phyloP scores from a whole-genome alignment of 306 rosid genomes.

The Leucaena leucocephala region DNA sequence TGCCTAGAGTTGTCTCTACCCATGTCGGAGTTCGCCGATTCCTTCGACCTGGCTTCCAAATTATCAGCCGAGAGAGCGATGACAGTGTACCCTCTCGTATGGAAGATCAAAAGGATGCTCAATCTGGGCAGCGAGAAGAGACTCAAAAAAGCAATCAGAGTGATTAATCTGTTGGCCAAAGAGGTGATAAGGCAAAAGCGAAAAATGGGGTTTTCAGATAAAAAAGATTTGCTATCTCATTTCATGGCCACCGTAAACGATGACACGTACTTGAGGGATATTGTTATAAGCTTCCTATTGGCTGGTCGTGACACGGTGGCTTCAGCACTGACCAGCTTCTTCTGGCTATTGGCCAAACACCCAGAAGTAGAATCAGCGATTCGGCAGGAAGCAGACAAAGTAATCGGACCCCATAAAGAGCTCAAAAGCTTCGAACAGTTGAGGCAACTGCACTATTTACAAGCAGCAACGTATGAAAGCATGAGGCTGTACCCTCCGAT shows the following conservation, averaged over 20 bases:
- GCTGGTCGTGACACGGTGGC: constrained; percentile 93
- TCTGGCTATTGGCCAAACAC: constrained; percentile 64
- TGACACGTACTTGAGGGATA: constrained; percentile 68
- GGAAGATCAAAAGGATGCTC: constrained; percentile 73
- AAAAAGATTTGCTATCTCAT: constrained; percentile 68
- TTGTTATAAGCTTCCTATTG: constrained; percentile 67
- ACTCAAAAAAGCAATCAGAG: constrained; percentile 45
- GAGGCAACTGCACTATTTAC: constrained; percentile 59
- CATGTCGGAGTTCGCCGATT: constrained; percentile 60
- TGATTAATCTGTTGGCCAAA: constrained; percentile 57
- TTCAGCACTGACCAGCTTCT: constrained; percentile 77
- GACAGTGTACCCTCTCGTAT: constrained; percentile 59
- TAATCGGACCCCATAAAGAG: constrained; percentile 42
- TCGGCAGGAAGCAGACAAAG: constrained; percentile 54
- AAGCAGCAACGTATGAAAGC: constrained; percentile 66
- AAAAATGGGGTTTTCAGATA: constrained; percentile 43
- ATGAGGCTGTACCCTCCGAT: constrained; percentile 86
- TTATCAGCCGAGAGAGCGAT: constrained; percentile 86
- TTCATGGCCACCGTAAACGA: constrained; percentile 66
- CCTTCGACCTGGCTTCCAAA: constrained; percentile 73
- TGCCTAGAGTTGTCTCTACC: constrained; percentile 64
- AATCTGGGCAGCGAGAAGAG: constrained; percentile 67
- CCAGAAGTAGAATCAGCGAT: constrained; percentile 48
- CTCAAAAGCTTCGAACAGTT: constrained; percentile 48
- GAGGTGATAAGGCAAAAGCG: constrained; percentile 65